Base-by-base conservation (phyloP, 208 protist genomes). In the Phytomonas sp. region DNA sequence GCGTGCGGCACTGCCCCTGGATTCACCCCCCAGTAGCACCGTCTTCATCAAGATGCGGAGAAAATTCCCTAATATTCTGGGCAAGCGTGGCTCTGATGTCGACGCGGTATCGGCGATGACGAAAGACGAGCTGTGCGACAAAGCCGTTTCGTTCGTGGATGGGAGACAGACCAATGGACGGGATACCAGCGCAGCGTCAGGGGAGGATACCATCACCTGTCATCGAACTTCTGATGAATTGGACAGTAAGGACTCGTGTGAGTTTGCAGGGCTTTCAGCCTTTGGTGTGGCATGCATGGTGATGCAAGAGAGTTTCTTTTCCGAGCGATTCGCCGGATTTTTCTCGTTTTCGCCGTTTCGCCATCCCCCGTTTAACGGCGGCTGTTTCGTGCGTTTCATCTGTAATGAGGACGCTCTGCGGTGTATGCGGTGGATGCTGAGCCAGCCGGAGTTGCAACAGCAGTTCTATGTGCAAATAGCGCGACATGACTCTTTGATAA, bases 361-460 rank as follows among this genome's bases (percentile, higher is more conserved):
- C 36, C 70, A 73, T 3, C 80, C 83, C 1, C 75, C 77, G n/a
- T 81, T 71, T 34, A 72, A 64, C 34, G 73, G 81, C 17, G 87
- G 82, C 23, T 83, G 79, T 56, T 88, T 93, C 72, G 77, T 93
- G 63, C 67, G 74, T 9, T 92, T 93, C 68, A 70, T 81, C 37
- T 67, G 73, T n/a, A 34, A 68, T 9, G 64, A 68, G 30, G 74
- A 80, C 72, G 82, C 84, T 62, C 73, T 63, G 28, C 75, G 71
- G 59, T 93, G 87, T 70, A 56, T 87, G 67, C 70, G 74, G 64
- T 89, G 80, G 87, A 70, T 88, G 70, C 63, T 76, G 33, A 53
- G 62, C 34, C 70, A 84, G 0, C 69, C 53, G 28, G 61, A 68
- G 31, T 34, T 87, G 20, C 64, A 59, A 68, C 46, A 34, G 17